phyloP scores from a whole-genome alignment of 495 filamentous ascomycete species.

The Neurospora sp. region DNA sequence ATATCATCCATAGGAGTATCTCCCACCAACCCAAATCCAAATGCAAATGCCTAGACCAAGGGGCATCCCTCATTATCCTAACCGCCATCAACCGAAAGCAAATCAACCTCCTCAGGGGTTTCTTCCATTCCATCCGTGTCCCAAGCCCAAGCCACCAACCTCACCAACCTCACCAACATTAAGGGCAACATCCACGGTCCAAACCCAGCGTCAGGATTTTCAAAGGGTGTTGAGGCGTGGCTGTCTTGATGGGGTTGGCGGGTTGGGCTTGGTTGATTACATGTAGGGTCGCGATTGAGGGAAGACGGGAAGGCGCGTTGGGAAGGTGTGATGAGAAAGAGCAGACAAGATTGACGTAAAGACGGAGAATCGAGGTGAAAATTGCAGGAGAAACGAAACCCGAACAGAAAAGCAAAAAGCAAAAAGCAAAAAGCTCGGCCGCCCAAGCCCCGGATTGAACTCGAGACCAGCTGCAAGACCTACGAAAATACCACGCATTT shows the following conservation, averaged over 20 bases:
- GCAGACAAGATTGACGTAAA: background rate
- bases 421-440: background rate
- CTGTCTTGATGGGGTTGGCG: conserved; percentile 1
- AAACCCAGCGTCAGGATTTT: background rate
- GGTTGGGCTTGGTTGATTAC: background rate
- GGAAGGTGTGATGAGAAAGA: background rate
- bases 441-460: background rate
- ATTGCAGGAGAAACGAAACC: background rate
- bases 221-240: background rate
- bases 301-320: background rate
- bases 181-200: background rate
- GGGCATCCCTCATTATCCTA: conserved; percentile 2
- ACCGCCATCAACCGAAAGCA: conserved; percentile 10
- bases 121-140: background rate
- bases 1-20: too few relatives aligned
- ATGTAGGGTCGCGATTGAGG: background rate
- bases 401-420: background rate
- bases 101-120: background rate
- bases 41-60: background rate
- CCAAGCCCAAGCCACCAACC: background rate
- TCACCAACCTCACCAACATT: background rate
- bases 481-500: background rate
- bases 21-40: background rate
- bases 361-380: background rate
- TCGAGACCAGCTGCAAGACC: background rate